Base-by-base conservation (phyloP, 805 yeast species). In the Lachancea sp. region DNA sequence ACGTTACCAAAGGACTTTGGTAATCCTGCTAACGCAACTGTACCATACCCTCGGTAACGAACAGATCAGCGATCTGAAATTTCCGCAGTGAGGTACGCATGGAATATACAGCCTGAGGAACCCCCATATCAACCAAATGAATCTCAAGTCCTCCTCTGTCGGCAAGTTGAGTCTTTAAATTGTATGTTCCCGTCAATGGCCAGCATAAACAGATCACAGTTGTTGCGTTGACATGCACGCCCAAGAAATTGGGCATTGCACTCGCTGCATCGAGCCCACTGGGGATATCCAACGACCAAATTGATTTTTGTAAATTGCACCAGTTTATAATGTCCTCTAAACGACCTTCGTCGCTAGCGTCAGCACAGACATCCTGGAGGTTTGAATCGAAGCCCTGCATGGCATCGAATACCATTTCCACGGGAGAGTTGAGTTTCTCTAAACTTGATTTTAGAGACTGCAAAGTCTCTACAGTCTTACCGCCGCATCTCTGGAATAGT, bases 191-290 rank as follows among this genome's bases (percentile, higher is more conserved):
- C 17, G 77, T 73, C 38, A 85, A 62, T 2, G 95, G 95, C 50
- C 88, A 66, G 2, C 93, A 95, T 55, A 81, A 66, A 30, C 90
- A 81, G 3, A 82, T 74, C 31, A 86, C 73, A 66, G 81, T 79
- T 47, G 73, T 74, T 46, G 84, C 68, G 11, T 68, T 63, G 9
- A 82, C 57, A 5, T 66, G 60, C 11, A 67, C 44, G n/a, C 59
- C 56, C 35, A 32, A 11, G 32, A 60, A 68, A 19, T 58, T 58
- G 17, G 58, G 55, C 16, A 58, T 43, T 7, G 96, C 97, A 0
- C 95, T 78, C 3, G 93, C 86, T 7, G 89, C 82, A 57, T 86
- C 95, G 34, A 83, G 68, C 3, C 96, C 96, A 1, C 89, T 76
- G 3, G 95, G 90, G 22, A 85, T 75, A 57, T 88, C 95, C 22